A percentile compares a stretch with the other conserved stretches of the same genome.
Conservation (phyloP, 2,329 filamentous ascomycete genomes). For the Lachnellula arida region DNA sequence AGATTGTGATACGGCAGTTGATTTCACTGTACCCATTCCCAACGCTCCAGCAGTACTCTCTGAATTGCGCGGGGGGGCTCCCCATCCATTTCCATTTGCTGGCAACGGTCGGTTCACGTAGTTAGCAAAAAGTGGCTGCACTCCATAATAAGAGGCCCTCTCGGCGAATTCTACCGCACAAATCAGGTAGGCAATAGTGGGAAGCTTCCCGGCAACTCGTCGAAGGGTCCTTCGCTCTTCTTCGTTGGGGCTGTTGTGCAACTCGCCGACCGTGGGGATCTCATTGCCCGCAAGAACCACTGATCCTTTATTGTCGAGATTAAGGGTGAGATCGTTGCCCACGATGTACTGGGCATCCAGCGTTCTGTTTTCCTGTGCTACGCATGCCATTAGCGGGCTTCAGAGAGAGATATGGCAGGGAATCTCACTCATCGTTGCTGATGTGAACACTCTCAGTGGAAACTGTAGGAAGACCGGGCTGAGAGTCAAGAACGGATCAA, state of each 20-base stretch:
- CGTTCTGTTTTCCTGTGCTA: slow-evolving; percentile 13
- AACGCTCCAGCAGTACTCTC: slow-evolving; percentile 49
- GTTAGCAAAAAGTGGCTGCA: slow-evolving; percentile 54
- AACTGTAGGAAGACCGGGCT: background rate
- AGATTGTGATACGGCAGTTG: slow-evolving; percentile 49
- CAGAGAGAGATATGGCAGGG: background rate
- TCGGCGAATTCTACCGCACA: slow-evolving; percentile 72
- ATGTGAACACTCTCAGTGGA: background rate
- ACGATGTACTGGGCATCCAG: slow-evolving; percentile 9
- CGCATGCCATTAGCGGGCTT: background rate
- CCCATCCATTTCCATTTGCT: slow-evolving; percentile 35
- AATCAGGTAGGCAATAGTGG: slow-evolving; percentile 63
- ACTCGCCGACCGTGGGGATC: background rate
- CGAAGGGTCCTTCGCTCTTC: slow-evolving; percentile 58
- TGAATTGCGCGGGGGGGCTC: slow-evolving; percentile 34
- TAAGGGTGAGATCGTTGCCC: slow-evolving; percentile 8
- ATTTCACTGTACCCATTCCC: slow-evolving; percentile 49
- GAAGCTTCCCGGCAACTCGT: slow-evolving; percentile 60
- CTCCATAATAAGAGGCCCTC: slow-evolving; percentile 74
- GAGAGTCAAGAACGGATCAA: background rate
- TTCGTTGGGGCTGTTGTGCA: slow-evolving; percentile 38
- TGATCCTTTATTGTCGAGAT: slow-evolving; percentile 11
- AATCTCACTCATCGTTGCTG: slow-evolving; percentile 7
- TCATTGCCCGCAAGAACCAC: slow-evolving; percentile 2
- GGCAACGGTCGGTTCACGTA: slow-evolving; percentile 59